These are phyloP conservation scores for Xylaria hypoxylon DNA, from an alignment of 2,329 filamentous ascomycete species.

Conservation along the genomic window DNA sequence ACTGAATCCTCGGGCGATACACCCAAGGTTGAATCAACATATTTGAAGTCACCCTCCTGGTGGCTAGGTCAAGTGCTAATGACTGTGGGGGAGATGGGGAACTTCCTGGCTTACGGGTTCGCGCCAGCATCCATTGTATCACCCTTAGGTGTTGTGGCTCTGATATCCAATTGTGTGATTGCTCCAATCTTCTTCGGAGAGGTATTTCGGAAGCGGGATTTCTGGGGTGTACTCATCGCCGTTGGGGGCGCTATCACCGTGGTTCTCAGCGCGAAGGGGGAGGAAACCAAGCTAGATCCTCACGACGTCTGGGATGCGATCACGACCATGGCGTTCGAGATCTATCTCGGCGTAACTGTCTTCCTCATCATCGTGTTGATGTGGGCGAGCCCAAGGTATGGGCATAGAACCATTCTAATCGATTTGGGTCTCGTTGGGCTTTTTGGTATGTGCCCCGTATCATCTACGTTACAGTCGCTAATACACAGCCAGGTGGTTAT, in stretches of 20 bases:
- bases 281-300: constrained; percentile 91
- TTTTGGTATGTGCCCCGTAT: constrained; percentile 70
- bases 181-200: constrained; percentile 95
- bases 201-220: constrained; percentile 84
- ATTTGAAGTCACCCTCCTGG: constrained; percentile 94
- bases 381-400: constrained; percentile 85
- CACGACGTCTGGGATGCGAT: constrained; percentile 92
- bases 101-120: constrained; percentile 97
- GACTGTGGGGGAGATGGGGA: constrained; percentile 91
- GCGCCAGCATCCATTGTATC: constrained; percentile 97
- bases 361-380: constrained; percentile 80
- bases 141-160: constrained; percentile 93
- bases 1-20: constrained; percentile 53
- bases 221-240: constrained; percentile 88
- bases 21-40: constrained; percentile 69
- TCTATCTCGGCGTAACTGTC: constrained; percentile 84
- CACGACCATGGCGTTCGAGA: constrained; percentile 87
- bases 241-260: constrained; percentile 91
- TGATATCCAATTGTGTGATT: constrained; percentile 97
- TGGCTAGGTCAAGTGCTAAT: constrained; percentile 95
- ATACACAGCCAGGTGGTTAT: constrained; percentile 76
- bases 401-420: constrained; percentile 87
- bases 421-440: constrained; percentile 93
- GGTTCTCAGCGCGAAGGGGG: constrained; percentile 88
- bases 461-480: constrained; percentile 21